Evolutionary conservation across 2,329 filamentous ascomycete genomes (phyloP), one percentile per base, ranked within the genome.

Genomic region (Coniochaeta sp.): DNA sequence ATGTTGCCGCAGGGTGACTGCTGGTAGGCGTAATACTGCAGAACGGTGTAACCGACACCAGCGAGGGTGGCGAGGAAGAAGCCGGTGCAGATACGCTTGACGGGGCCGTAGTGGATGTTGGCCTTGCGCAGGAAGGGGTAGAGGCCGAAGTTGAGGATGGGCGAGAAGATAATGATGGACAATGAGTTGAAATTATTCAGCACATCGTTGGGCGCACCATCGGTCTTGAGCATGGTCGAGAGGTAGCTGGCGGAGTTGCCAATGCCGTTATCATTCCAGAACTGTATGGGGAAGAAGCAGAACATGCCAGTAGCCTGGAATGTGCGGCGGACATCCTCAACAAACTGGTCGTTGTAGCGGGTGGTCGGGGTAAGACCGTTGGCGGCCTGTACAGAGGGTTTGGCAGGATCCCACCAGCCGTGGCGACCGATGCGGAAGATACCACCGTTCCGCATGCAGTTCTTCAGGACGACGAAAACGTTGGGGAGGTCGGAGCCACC

Each of bases 331-430:
- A 85, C 79, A 57, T 86, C 81, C 60, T 85, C 82, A 32, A 87
- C 82, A 73, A 83, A 87, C 22, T 76, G 74, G 58, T 87, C 84
- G 55, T 86, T 85, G 79, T 80, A 85, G 0, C 4, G 71, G 66
- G 60, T 75, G 45, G 55, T 52, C 50, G 58, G 60, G 48, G 52
- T 55, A 8, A 69, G 74, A 50, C 70, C 69, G 4, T 65, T 65
- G 16, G 74, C 73, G 12, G 67, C 67, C 27, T 81, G 72, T 50
- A 71, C 63, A 59, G 74, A 79, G 5, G 81, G 81, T 70, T 82
- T 83, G 49, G 76, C 77, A 13, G 71, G 64, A 35, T 84, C 76
- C 80, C 80, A 85, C 65, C 83, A 85, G 22, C 72, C 73, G 24
- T 61, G 48, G 24, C 71, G 71, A 38, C 71, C 71, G 46, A 74